Base-by-base conservation (phyloP, 2,329 filamentous ascomycete genomes). In the Penicillium sp. region DNA sequence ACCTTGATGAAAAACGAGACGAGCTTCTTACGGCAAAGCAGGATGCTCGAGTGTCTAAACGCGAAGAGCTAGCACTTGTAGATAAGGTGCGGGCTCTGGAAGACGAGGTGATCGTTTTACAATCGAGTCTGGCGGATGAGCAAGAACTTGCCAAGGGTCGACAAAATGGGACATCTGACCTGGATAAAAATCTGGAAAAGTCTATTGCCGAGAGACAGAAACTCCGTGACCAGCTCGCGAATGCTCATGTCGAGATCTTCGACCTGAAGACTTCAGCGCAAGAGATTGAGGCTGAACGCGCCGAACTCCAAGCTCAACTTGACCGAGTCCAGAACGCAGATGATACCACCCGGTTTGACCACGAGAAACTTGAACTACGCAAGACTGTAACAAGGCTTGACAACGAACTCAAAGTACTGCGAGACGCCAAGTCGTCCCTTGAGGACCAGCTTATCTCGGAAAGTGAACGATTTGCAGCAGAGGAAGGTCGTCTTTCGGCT, bases 91-190 rank as follows among this genome's bases (percentile, higher is more conserved):
- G 88, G 55, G 80, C 81, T 8, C 71, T 92, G 19, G 88, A 92
- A 67, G 88, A 91, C 61, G 89, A 91, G 68, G 80, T 91, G n/a
- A 86, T 90, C 50, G 83, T 90, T 28, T 74, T 92, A 14, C 88
- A 91, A 69, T 78, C 80, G 22, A 83, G 81, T 36, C 72, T 87
- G 41, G 86, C 89, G 47, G 82, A 87, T 57, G 86, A 88, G 68
- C 81, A 82, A 41, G 83, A 87, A 60, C 81, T 83, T 56, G 81
- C 82, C 6, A 82, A 84, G 45, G 77, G 80, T 30, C 80, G 82
- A 38, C 82, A 80, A 62, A 79, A 78, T 58, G 82, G 84, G 53
- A 75, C 87, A 14, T 77, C 78, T n/a, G 84, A 87, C 44, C 77
- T 82, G 22, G 85, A 83, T 36, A 73, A 74, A 26, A 84, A 86